Evolutionary conservation across 2,329 filamentous ascomycete genomes (phyloP).

Genomic region (Neophaeococcomyces mojaviensis): DNA sequence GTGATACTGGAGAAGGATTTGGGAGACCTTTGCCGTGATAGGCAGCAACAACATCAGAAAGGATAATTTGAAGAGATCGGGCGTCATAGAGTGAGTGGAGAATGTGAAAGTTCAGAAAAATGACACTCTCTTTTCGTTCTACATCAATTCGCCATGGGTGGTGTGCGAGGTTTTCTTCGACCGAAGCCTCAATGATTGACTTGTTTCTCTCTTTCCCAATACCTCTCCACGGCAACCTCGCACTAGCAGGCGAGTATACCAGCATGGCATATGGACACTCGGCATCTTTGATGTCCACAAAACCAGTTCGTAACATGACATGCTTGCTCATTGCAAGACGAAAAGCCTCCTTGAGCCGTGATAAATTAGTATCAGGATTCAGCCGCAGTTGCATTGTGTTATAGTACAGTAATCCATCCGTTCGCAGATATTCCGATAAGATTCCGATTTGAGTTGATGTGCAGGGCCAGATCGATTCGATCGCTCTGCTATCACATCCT

Average conservation of each 20-base stretch:
- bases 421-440: conserved; percentile 64
- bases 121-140: conserved; percentile 25
- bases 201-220: conserved; percentile 5
- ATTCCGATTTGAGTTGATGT: conserved; percentile 75
- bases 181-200: background rate
- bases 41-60: conserved; percentile 49
- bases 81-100: conserved; percentile 87
- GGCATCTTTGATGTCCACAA: conserved; percentile 54
- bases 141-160: conserved; percentile 60
- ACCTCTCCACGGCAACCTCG: conserved; percentile 36
- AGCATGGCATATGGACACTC: conserved; percentile 68
- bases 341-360: conserved; percentile 54
- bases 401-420: conserved; percentile 62
- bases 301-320: conserved; percentile 70
- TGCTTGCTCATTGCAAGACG: conserved; percentile 45
- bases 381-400: conserved; percentile 60
- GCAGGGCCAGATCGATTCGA: conserved; percentile 64
- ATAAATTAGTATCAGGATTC: conserved; percentile 31
- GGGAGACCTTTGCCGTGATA: conserved; percentile 27
- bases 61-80: conserved; percentile 58
- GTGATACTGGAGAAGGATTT: conserved; percentile 8
- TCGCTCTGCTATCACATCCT: background rate
- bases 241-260: conserved; percentile 41
- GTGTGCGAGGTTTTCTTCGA: conserved; percentile 38
- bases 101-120: conserved; percentile 45